phyloP scores from a whole-genome alignment of 1,284 basidiomycete species.

The Ganoderma lucidum region DNA sequence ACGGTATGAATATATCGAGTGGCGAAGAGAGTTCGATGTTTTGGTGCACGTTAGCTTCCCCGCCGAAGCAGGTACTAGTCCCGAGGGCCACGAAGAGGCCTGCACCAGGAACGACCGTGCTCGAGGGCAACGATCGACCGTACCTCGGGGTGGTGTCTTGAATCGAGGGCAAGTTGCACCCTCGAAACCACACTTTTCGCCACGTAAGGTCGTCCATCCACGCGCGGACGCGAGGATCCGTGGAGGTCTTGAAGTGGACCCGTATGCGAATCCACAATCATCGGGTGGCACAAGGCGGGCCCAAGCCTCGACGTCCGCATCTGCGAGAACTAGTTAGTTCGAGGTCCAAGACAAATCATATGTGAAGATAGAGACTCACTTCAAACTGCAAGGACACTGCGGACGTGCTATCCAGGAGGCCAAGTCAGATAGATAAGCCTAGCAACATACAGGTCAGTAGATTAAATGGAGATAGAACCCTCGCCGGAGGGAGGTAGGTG shows the following conservation, averaged over 20 bases:
- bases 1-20: background rate
- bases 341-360: background rate
- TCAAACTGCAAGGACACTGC: background rate
- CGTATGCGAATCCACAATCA: background rate
- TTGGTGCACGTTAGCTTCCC: conserved; percentile 26
- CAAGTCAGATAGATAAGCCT: background rate
- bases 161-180: conserved; percentile 16
- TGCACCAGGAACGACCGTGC: conserved; percentile 14
- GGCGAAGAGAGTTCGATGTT: background rate
- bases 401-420: background rate
- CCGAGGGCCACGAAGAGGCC: conserved; percentile 26
- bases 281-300: background rate
- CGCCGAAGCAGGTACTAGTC: conserved; percentile 20
- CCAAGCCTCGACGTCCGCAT: background rate
- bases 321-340: background rate
- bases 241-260: background rate
- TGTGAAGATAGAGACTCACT: background rate
- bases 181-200: conserved; percentile 13
- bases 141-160: conserved; percentile 23
- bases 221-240: conserved; percentile 1
- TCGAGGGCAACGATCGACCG: background rate
- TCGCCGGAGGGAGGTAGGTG: background rate
- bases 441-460: background rate
- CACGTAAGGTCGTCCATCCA: background rate
- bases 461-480: background rate